A percentile compares a stretch with the other conserved stretches of the same genome.
Conservation (phyloP, 768 basidiomycete species). For the Roridomyces roridus region DNA sequence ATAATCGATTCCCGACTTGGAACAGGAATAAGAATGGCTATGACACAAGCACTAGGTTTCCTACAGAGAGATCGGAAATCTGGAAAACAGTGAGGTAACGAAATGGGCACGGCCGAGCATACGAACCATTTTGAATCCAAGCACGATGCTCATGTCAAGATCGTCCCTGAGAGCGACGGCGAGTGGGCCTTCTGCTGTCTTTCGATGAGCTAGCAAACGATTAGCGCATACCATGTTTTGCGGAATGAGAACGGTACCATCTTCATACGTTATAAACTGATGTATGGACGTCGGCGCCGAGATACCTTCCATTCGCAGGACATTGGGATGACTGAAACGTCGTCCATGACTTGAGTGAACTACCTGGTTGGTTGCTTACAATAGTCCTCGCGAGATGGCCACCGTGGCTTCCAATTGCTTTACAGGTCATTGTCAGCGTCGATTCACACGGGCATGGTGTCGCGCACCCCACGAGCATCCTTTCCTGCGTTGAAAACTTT, state of each 20-base stretch:
- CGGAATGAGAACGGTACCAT: neutral
- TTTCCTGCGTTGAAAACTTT: neutral
- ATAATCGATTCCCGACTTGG: slow-evolving; percentile 7
- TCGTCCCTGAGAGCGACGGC: slow-evolving; percentile 1
- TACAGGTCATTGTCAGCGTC: neutral
- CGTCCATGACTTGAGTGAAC: no score
- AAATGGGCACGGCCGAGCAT: no score
- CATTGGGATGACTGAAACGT: no score
- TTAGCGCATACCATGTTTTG: no score
- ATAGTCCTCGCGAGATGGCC: neutral
- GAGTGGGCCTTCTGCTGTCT: slow-evolving; percentile 5
- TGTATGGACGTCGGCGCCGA: no score
- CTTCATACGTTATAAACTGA: no score
- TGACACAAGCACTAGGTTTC: no score
- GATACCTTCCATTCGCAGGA: no score
- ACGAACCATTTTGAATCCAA: neutral
- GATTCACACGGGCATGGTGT: no score
- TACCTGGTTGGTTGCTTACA: no score
- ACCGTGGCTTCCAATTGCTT: slow-evolving; percentile 2
- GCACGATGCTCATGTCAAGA: neutral
- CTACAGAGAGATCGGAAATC: neutral
- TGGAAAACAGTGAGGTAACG: neutral
- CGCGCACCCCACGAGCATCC: no score
- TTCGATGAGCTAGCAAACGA: neutral
- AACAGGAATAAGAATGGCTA: no score